These are phyloP conservation scores for Suillus placidus DNA, from an alignment of 768 basidiomycete genomes.

Conservation along the genomic window DNA sequence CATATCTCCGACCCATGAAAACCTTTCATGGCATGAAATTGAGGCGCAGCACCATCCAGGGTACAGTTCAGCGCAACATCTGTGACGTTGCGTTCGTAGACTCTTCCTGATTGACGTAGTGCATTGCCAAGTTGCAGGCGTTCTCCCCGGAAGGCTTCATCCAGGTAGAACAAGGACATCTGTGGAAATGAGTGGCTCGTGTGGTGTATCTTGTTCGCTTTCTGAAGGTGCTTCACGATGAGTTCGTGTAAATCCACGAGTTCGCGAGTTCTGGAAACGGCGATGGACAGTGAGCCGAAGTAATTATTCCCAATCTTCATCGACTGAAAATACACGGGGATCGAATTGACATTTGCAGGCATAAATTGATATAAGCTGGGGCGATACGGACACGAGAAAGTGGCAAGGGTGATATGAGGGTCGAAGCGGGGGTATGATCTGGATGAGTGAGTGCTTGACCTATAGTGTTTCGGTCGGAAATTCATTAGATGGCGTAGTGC, in stretches of 20 bases:
- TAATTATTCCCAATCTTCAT: background rate
- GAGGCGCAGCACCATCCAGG: background rate
- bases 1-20: background rate
- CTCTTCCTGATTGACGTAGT: background rate
- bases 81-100: background rate
- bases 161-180: background rate
- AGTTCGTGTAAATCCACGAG: background rate
- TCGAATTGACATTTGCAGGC: background rate
- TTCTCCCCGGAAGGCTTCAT: background rate
- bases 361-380: background rate
- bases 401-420: background rate
- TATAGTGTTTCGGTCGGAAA: background rate
- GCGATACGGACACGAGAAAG: background rate
- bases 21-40: background rate
- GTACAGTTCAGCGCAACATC: background rate
- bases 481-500: background rate
- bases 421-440: conserved; percentile 1
- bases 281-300: background rate
- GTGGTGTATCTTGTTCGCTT: background rate
- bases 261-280: background rate
- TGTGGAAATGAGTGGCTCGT: background rate
- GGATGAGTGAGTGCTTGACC: background rate
- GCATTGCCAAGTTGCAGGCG: background rate
- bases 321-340: background rate
- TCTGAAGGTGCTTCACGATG: background rate